A percentile compares a stretch with the other conserved stretches of the same genome.
These are phyloP conservation scores for Acacia confusa DNA, from an alignment of 306 rosid species.

Conservation along the genomic window DNA sequence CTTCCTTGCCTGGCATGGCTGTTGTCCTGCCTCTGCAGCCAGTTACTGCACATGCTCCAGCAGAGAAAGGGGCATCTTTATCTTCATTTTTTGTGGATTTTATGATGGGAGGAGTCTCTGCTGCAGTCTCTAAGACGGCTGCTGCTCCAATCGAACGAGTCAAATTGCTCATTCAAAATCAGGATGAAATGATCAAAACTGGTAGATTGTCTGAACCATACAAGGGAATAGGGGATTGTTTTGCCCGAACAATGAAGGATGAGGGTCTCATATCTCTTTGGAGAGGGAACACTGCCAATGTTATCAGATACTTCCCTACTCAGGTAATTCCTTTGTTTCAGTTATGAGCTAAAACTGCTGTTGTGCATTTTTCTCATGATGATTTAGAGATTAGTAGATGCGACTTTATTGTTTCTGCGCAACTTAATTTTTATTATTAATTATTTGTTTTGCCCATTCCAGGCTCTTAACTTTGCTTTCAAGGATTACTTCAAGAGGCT, in stretches of 20 bases:
- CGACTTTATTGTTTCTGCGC: not conserved
- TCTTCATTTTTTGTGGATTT: slow-evolving; percentile 61
- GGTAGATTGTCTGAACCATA: slow-evolving; percentile 85
- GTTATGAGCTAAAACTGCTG: not conserved
- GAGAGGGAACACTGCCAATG: slow-evolving; percentile 96
- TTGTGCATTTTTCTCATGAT: slow-evolving; percentile 12
- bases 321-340: slow-evolving; percentile 47
- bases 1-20: slow-evolving; percentile 40
- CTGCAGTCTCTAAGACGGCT: slow-evolving; percentile 90
- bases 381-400: not conserved
- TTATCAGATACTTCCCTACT: slow-evolving; percentile 87
- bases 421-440: not conserved
- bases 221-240: slow-evolving; percentile 81
- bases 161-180: slow-evolving; percentile 78
- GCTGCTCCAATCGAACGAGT: slow-evolving; percentile 94
- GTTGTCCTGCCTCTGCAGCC: slow-evolving; percentile 35
- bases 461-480: slow-evolving; percentile 91
- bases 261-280: slow-evolving; percentile 79
- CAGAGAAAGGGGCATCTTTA: slow-evolving; percentile 60
- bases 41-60: slow-evolving; percentile 57
- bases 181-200: slow-evolving; percentile 80
- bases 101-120: slow-evolving; percentile 94
- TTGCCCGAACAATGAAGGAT: slow-evolving; percentile 79
- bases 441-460: slow-evolving; percentile 24
- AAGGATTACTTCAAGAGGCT: slow-evolving; percentile 92